A percentile compares a stretch with the other conserved stretches of the same genome.
These are phyloP conservation scores for Arabis alpina DNA, from an alignment of 345 rosid genomes.

Conservation along the genomic window DNA sequence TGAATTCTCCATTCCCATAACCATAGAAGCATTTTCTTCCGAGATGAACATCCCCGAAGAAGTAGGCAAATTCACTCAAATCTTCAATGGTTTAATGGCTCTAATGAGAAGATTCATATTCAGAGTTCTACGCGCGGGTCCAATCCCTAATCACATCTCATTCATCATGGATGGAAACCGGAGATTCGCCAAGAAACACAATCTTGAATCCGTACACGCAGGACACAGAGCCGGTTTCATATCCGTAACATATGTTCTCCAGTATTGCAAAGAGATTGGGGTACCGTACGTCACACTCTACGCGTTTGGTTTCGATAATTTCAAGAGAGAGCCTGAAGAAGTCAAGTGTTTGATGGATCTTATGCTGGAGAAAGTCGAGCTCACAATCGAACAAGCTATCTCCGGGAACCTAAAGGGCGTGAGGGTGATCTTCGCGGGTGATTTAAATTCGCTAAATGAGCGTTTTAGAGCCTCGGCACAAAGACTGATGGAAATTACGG, in stretches of 20 bases:
- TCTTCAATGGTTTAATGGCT: constrained; percentile 15
- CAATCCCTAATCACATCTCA: constrained; percentile 43
- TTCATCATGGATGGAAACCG: constrained; percentile 48
- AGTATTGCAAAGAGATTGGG: constrained; percentile 66
- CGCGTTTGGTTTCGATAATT: constrained; percentile 82
- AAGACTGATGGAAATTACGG: constrained; percentile 66
- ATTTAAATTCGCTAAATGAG: constrained; percentile 46
- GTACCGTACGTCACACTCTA: constrained; percentile 61
- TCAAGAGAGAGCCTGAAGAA: constrained; percentile 67
- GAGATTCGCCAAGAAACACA: constrained; percentile 40
- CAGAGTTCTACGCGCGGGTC: constrained; percentile 35
- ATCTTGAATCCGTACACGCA: constrained; percentile 37
- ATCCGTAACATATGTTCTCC: constrained; percentile 57
- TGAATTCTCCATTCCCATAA: background rate
- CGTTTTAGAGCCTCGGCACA: constrained; percentile 53
- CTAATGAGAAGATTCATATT: constrained; percentile 38
- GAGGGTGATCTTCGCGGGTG: constrained; percentile 49
- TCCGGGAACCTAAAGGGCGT: constrained; percentile 53
- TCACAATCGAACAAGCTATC: constrained; percentile 13
- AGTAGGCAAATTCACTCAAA: constrained; percentile 23
- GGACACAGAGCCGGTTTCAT: constrained; percentile 62
- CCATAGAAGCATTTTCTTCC: background rate
- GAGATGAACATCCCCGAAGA: constrained; percentile 31
- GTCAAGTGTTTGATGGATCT: constrained; percentile 69
- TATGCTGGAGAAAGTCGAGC: constrained; percentile 37